Percentiles rank a stretch among this genome's conserved stretches.
Conservation (phyloP, 2,329 filamentous ascomycete genomes). For the Aspergillus fijiensis region DNA sequence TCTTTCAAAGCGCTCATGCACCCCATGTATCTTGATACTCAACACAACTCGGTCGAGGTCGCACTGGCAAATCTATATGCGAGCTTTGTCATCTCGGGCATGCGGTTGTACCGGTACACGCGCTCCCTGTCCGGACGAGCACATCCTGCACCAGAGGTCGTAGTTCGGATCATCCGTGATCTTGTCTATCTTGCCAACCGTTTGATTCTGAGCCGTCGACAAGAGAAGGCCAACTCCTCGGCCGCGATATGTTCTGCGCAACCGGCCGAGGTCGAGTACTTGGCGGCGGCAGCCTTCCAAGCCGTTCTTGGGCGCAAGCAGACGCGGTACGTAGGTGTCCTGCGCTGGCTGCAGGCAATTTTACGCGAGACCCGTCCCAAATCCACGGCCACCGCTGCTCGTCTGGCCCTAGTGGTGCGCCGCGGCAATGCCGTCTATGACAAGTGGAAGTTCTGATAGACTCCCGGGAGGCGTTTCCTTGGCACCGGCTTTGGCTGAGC, state of each 20-base stretch:
- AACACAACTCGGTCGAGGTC: slow-evolving; percentile 68
- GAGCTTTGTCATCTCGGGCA: slow-evolving; percentile 75
- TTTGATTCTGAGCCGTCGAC: slow-evolving; percentile 59
- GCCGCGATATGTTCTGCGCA: slow-evolving; percentile 58
- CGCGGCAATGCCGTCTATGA: slow-evolving; percentile 37
- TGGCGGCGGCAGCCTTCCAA: slow-evolving; percentile 69
- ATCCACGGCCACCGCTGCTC: slow-evolving; percentile 35
- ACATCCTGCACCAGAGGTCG: slow-evolving; percentile 59
- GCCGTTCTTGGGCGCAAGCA: slow-evolving; percentile 69
- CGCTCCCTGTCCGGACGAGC: slow-evolving; percentile 55
- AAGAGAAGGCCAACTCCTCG: slow-evolving; percentile 1
- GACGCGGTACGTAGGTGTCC: slow-evolving; percentile 62
- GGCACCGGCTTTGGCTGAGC: neutral
- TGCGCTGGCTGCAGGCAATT: slow-evolving; percentile 66
- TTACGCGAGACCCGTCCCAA: slow-evolving; percentile 40
- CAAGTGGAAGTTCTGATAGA: slow-evolving; percentile 35
- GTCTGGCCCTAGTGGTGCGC: slow-evolving; percentile 35
- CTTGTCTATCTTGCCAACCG: slow-evolving; percentile 64
- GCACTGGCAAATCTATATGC: slow-evolving; percentile 72
- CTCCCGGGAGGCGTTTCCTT: neutral
- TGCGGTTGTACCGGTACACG: slow-evolving; percentile 66
- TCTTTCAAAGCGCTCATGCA: slow-evolving; percentile 83
- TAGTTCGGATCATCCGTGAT: slow-evolving; percentile 65
- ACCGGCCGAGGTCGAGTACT: slow-evolving; percentile 60
- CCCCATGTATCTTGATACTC: slow-evolving; percentile 52